Base-by-base conservation (phyloP, 306 rosid species). In the Sindora glabra region DNA sequence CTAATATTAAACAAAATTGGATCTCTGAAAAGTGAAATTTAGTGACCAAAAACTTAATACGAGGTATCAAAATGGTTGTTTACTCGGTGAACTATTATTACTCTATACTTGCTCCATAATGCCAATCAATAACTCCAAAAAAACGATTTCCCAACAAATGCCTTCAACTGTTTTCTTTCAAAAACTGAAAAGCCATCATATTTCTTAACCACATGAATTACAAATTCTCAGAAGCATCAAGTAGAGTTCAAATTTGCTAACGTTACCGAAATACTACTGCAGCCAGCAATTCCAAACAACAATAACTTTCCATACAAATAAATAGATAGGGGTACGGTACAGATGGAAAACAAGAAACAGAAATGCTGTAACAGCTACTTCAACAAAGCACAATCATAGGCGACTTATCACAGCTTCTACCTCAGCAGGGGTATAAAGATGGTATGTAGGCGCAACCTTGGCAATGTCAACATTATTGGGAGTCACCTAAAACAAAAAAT, bases 381-480 rank as follows among this genome's bases (percentile, higher is more conserved):
- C 70, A 29, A 8, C 48, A 14, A 38, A 30, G 11, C 56, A 14
- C 48, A 52, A 65, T 90, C 75, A 92, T 67, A 92, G 94, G 74
- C 96, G 94, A 53, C 62, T 69, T 62, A 89, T 92, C 76, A 92
- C 96, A 10, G 84, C 89, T 80, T 92, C 96, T 79, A 92, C 99
- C 74, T 86, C 96, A 26, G 94, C 6, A 1, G 99, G 96, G 23
- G 89, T 76, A 60, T 89, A 92, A 32, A 92, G 83, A 75, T 89
- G 99, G 47, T 92, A 92, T 8, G 80, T 61, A 19, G 95, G 95
- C 48, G 95, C 56, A 61, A 92, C 99, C 86, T 79, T 92, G 1
- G 96, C 96, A 27, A 92, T 89, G 55, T 92, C 99, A n/a, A 89
- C 99, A 17, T 92, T 92, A 57, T 82, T 89, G 22, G 98, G 98